A percentile compares a stretch with the other conserved stretches of the same genome.
Conservation (phyloP, 768 basidiomycete genomes). For the Termitomyces sp. region DNA sequence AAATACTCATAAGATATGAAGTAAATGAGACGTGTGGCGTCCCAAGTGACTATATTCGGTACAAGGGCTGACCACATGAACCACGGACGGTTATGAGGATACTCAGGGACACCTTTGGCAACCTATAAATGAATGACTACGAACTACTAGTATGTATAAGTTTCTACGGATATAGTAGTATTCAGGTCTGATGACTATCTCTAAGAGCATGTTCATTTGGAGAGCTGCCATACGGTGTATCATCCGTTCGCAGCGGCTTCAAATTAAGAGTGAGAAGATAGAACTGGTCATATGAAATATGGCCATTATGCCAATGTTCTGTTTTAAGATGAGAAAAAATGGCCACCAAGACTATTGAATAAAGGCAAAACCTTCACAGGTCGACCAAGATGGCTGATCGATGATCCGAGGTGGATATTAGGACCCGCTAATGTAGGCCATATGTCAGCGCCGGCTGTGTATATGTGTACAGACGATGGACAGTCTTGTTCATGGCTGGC, state of each 20-base stretch:
- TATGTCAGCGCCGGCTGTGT: background rate
- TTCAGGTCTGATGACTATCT: background rate
- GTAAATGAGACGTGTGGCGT: slow-evolving; percentile 7
- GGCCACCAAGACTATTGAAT: background rate
- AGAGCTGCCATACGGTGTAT: background rate
- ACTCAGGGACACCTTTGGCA: background rate
- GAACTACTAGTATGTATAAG: background rate
- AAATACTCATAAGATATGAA: background rate
- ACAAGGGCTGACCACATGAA: background rate
- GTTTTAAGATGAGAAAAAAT: slow-evolving; percentile 2
- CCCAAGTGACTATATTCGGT: background rate
- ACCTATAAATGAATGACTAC: background rate
- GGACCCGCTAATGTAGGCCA: slow-evolving; percentile 10
- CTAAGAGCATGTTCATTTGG: background rate
- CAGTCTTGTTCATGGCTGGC: slow-evolving; percentile 5
- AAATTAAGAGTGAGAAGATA: background rate
- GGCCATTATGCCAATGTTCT: too few species aligned
- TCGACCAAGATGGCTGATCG: background rate
- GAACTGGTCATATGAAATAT: background rate
- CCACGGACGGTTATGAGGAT: background rate
- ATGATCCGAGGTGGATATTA: slow-evolving; percentile 12
- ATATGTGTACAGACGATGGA: background rate
- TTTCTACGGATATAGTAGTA: too few species aligned
- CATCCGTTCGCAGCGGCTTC: background rate
- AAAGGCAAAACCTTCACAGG: slow-evolving; percentile 3